Percentiles rank a stretch among this genome's conserved stretches.
These are phyloP conservation scores for Scheffersomyces cryptocercus DNA, from an alignment of 1,139 yeast genomes.

Conservation along the genomic window DNA sequence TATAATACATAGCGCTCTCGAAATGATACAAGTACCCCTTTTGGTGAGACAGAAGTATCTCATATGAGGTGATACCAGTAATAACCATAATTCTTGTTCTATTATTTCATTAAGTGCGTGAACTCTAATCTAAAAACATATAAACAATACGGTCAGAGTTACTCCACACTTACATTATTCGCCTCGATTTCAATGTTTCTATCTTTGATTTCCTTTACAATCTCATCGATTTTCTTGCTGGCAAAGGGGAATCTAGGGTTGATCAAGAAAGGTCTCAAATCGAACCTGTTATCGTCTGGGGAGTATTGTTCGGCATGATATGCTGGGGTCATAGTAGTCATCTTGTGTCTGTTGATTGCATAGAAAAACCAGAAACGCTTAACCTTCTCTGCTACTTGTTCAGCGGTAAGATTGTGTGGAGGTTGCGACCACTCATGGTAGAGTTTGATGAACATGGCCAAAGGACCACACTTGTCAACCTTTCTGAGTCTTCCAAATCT, in stretches of 20 bases:
- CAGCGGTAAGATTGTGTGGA: constrained; percentile 64
- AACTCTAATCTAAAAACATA: no score
- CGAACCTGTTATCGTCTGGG: constrained; percentile 96
- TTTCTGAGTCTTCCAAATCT: constrained; percentile 90
- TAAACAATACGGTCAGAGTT: not conserved
- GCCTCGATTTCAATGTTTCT: constrained; percentile 28
- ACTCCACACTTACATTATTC: constrained; percentile 15
- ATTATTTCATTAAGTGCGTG: no score
- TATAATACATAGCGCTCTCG: not conserved
- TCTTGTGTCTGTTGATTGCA: constrained; percentile 94
- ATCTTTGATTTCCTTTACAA: constrained; percentile 55
- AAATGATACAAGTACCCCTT: not conserved
- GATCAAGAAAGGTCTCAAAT: constrained; percentile 88
- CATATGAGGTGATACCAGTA: not conserved
- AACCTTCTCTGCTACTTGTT: constrained; percentile 87
- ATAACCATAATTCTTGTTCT: no score
- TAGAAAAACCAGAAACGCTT: constrained; percentile 89
- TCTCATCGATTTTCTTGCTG: constrained; percentile 78
- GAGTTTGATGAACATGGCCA: constrained; percentile 86
- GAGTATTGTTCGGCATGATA: constrained; percentile 98
- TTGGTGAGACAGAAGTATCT: not conserved
- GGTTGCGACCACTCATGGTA: constrained; percentile 91
- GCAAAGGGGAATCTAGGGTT: constrained; percentile 94
- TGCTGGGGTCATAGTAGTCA: constrained; percentile 94
- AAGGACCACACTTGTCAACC: constrained; percentile 94